phyloP scores from a whole-genome alignment of 306 rosid genomes.

The Begonia fuchsioides region DNA sequence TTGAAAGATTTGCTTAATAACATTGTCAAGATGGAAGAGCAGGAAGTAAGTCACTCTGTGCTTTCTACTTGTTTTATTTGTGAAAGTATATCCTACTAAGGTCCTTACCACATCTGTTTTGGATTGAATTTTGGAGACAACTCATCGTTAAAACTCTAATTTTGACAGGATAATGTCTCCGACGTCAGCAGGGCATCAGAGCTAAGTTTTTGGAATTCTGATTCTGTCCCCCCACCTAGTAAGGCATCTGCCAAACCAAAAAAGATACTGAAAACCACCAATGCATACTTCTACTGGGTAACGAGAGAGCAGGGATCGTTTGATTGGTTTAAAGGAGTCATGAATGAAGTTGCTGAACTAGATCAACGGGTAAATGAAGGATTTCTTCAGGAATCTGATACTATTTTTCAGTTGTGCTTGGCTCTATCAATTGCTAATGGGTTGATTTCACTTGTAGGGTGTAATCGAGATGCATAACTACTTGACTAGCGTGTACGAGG shows the following conservation, averaged over 20 bases:
- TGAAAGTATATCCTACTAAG: too few relatives aligned
- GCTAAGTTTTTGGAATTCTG: constrained; percentile 38
- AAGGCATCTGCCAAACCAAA: constrained; percentile 44
- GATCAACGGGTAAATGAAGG: constrained; percentile 69
- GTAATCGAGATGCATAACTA: constrained; percentile 99
- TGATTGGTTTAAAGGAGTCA: constrained; percentile 99
- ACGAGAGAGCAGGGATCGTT: constrained; percentile 98
- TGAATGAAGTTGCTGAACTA: constrained; percentile 92
- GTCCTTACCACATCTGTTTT: too few relatives aligned
- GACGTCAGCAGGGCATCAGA: constrained; percentile 54
- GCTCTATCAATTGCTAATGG: neutral
- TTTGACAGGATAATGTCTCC: constrained; percentile 49
- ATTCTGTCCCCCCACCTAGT: constrained; percentile 24
- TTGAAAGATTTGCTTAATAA: constrained; percentile 85
- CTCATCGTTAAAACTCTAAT: neutral
- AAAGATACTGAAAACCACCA: constrained; percentile 72
- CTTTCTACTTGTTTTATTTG: neutral
- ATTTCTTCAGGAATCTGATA: too few relatives aligned
- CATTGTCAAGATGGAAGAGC: constrained; percentile 87
- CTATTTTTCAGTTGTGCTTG: neutral
- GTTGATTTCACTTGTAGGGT: constrained; percentile 33
- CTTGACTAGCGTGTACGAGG: constrained; percentile 95
- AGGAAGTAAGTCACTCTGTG: constrained; percentile 44
- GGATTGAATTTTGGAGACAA: too few relatives aligned
- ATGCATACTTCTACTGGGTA: constrained; percentile 96